A percentile compares a stretch with the other conserved stretches of the same genome.
These are phyloP conservation scores for Fragaria ananassa DNA, from an alignment of 306 rosid species.

Conservation along the genomic window DNA sequence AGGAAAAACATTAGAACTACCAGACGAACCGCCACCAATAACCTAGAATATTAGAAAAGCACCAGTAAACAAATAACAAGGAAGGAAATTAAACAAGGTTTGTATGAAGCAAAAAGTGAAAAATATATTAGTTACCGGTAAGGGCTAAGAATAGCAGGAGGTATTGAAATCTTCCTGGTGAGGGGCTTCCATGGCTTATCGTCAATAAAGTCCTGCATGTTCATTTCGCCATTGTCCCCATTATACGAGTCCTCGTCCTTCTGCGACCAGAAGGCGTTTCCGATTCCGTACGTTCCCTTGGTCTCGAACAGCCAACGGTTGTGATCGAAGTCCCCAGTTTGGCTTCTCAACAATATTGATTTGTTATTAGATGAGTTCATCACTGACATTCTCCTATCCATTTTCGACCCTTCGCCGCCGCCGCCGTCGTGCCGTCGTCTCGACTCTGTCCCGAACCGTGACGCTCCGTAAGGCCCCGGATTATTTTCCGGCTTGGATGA, in stretches of 20 bases:
- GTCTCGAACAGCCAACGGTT: conserved; percentile 86
- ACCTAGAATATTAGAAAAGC: conserved; percentile 27
- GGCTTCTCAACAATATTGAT: conserved; percentile 72
- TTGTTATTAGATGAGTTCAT: conserved; percentile 52
- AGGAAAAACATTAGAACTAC: conserved; percentile 40
- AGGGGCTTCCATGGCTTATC: conserved; percentile 91
- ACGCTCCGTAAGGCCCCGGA: conserved; percentile 7
- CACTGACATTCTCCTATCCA: conserved; percentile 65
- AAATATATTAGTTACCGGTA: conserved; percentile 44
- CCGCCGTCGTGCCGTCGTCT: conserved; percentile 6
- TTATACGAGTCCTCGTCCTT: conserved; percentile 41
- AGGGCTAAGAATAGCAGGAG: conserved; percentile 67
- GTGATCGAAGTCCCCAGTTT: conserved; percentile 83
- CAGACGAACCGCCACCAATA: conserved; percentile 51
- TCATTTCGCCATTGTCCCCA: conserved; percentile 43
- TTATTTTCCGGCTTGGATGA: conserved; percentile 39
- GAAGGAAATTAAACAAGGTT: too few species aligned
- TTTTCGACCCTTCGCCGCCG: conserved; percentile 31
- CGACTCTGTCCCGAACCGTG: conserved; percentile 28
- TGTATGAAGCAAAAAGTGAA: too few species aligned
- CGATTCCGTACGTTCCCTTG: conserved; percentile 76
- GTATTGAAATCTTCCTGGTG: conserved; percentile 57
- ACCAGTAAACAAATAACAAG: not conserved
- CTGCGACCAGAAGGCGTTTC: conserved; percentile 70
- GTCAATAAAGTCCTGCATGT: conserved; percentile 73